A percentile compares a stretch with the other conserved stretches of the same genome.
phyloP scores from a whole-genome alignment of 2,329 filamentous ascomycete species.

The Colletotrichum musicola region DNA sequence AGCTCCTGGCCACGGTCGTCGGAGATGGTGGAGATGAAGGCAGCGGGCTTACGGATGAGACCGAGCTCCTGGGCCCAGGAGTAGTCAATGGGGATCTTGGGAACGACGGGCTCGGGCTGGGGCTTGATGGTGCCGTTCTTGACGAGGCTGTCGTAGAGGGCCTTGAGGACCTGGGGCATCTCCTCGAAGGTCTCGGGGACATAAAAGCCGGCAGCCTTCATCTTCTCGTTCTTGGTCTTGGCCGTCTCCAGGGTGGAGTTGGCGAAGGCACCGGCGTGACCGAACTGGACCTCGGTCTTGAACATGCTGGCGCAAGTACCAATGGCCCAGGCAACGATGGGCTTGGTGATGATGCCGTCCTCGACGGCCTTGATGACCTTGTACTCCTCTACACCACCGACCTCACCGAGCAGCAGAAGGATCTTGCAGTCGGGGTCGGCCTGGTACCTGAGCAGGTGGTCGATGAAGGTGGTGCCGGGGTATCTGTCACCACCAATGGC shows the following conservation, averaged over 20 bases:
- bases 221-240: conserved; percentile 94
- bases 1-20: conserved; percentile 99
- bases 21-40: conserved; percentile 99
- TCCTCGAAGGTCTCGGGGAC: conserved; percentile 98
- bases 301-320: conserved; percentile 99
- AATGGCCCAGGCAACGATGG: conserved; percentile 98
- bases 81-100: conserved; percentile 99
- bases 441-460: conserved; percentile 97
- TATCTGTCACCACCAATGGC: conserved; percentile 99
- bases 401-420: conserved; percentile 93
- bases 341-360: conserved; percentile 94
- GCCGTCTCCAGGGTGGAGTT: conserved; percentile 99
- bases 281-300: conserved; percentile 99
- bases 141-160: conserved; percentile 91
- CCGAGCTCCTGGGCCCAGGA: conserved; percentile 99
- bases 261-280: conserved; percentile 97
- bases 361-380: conserved; percentile 99
- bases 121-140: conserved; percentile 87
- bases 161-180: conserved; percentile 80
- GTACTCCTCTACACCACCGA: conserved; percentile 99
- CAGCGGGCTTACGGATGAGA: conserved; percentile 98
- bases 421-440: conserved; percentile 98
- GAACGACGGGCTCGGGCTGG: conserved; percentile 88
- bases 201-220: conserved; percentile 94
- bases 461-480: conserved; percentile 98